phyloP scores from a whole-genome alignment of 768 basidiomycete genomes.

The Plicaturopsis crispa region DNA sequence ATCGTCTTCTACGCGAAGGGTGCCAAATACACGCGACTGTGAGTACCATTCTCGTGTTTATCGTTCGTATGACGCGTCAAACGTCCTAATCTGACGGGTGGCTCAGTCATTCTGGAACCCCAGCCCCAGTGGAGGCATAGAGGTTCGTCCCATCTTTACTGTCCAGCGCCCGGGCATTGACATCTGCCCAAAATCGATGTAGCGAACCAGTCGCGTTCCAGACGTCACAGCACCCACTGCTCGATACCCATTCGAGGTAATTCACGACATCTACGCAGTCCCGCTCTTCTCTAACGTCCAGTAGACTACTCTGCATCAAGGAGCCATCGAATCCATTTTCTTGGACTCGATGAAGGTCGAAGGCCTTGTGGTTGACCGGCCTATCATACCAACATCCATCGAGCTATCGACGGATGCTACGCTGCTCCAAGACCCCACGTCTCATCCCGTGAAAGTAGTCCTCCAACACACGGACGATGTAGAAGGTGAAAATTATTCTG shows the following conservation, averaged over 20 bases:
- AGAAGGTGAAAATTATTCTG: constrained; percentile 18
- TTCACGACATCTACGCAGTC: neutral
- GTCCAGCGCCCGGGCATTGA: too few relatives aligned
- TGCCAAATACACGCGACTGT: constrained; percentile 68
- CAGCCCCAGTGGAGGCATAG: constrained; percentile 47
- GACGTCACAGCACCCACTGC: constrained; percentile 57
- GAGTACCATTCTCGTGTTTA: constrained; percentile 16
- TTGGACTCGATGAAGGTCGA: constrained; percentile 31
- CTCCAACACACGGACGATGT: constrained; percentile 17
- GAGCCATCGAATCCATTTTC: constrained; percentile 33
- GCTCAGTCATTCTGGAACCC: constrained; percentile 78
- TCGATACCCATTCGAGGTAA: constrained; percentile 66
- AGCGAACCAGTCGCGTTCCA: constrained; percentile 58
- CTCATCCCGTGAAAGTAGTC: constrained; percentile 25
- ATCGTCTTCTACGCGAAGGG: constrained; percentile 53
- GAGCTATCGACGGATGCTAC: constrained; percentile 33
- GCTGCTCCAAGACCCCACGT: constrained; percentile 31
- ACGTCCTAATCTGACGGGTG: too few relatives aligned
- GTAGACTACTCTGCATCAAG: constrained; percentile 30
- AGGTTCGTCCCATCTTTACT: constrained; percentile 28
- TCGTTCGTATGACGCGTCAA: neutral
- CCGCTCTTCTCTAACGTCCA: constrained; percentile 1
- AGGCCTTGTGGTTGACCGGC: constrained; percentile 43
- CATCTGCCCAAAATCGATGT: too few relatives aligned
- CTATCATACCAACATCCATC: constrained; percentile 41